Evolutionary conservation across 345 rosid genomes (phyloP).

Genomic region (Heritiera fomes): DNA sequence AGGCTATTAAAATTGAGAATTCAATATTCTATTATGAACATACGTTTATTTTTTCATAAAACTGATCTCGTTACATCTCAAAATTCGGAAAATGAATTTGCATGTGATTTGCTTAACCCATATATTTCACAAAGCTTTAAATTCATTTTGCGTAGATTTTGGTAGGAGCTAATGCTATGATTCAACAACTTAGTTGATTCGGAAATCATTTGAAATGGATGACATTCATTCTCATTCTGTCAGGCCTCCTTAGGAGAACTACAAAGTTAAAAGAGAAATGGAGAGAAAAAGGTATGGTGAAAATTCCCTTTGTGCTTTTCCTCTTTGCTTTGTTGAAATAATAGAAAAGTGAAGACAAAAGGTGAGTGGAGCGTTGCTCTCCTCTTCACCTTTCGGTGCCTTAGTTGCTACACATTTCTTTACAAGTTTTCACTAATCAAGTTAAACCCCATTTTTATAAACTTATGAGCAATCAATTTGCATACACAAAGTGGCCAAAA

Average conservation of each 20-base stretch:
- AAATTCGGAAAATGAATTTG: too few relatives aligned
- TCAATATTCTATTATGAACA: too few relatives aligned
- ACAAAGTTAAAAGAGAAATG: neutral
- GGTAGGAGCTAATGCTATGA: neutral
- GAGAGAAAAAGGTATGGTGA: neutral
- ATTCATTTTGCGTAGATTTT: constrained; percentile 5
- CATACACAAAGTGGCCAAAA: constrained; percentile 20
- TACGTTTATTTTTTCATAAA: too few relatives aligned
- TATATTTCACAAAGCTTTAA: too few relatives aligned
- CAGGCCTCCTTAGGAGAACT: neutral
- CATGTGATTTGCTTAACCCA: too few relatives aligned
- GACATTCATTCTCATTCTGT: constrained; percentile 12
- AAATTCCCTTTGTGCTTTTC: constrained; percentile 3
- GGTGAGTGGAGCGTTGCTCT: neutral
- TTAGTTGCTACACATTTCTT: neutral
- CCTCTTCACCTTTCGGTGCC: constrained; percentile 27
- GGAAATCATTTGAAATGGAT: neutral
- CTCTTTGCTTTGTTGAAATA: neutral
- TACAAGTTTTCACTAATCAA: neutral
- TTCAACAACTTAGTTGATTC: neutral
- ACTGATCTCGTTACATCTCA: too few relatives aligned
- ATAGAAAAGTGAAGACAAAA: constrained; percentile 5
- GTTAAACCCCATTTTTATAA: neutral
- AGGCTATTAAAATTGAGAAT: too few relatives aligned
- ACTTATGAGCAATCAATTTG: neutral